Conservation (phyloP, 106 monocot genomes). For the Triglochin maritima region DNA sequence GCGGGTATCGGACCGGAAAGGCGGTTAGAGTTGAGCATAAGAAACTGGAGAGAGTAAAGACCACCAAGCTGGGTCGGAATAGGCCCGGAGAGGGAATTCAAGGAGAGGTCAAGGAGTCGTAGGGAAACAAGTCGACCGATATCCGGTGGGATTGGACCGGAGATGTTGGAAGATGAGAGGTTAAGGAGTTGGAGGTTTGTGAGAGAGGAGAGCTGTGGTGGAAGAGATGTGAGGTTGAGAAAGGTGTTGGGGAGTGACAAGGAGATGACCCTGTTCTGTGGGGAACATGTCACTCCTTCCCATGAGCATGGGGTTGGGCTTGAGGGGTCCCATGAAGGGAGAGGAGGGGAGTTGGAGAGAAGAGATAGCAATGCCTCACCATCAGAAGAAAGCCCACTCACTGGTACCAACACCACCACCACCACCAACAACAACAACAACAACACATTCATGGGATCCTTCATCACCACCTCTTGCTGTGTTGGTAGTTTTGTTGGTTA, state of each 20-base stretch:
- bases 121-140: constrained; percentile 15
- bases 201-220: constrained; percentile 55
- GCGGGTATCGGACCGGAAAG: constrained; percentile 28
- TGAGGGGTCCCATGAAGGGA: constrained; percentile 65
- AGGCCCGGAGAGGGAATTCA: constrained; percentile 37
- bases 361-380: constrained; percentile 56
- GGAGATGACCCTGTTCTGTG: constrained; percentile 57
- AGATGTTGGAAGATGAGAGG: constrained; percentile 30
- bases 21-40: constrained; percentile 24
- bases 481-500: neutral
- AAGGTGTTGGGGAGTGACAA: constrained; percentile 81
- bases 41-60: constrained; percentile 9
- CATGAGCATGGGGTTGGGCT: constrained; percentile 62
- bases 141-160: constrained; percentile 38
- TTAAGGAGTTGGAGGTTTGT: constrained; percentile 75
- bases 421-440: constrained; percentile 1
- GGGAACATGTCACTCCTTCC: constrained; percentile 86
- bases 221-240: constrained; percentile 76
- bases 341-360: constrained; percentile 10
- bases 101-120: constrained; percentile 28
- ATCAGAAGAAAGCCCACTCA: constrained; percentile 39
- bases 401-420: neutral
- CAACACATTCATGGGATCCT: neutral
- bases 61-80: constrained; percentile 30
- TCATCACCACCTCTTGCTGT: neutral